Evolutionary conservation across 495 filamentous ascomycete genomes (phyloP).

Genomic region (Lophiotrema nucula): DNA sequence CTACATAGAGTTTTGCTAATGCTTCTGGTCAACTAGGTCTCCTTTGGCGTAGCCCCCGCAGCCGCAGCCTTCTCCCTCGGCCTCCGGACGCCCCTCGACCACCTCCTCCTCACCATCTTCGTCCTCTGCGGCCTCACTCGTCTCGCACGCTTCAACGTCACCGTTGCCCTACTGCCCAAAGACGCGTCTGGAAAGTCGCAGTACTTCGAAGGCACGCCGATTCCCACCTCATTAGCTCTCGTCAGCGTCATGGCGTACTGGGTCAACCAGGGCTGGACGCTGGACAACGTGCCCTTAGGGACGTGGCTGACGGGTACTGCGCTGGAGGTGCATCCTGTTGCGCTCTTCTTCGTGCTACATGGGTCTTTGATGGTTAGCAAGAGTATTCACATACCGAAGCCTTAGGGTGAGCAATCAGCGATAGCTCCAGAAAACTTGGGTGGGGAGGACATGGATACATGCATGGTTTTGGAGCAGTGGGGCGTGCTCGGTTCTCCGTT

Average conservation of each 20-base stretch:
- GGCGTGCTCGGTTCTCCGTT: too few species aligned
- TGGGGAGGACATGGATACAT: too few species aligned
- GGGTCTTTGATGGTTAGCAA: slow-evolving; percentile 94
- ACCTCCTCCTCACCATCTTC: slow-evolving; percentile 81
- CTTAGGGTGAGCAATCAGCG: slow-evolving; percentile 54
- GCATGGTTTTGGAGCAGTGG: too few species aligned
- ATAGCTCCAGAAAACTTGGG: too few species aligned
- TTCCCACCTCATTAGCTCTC: slow-evolving; percentile 81
- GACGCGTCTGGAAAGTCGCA: slow-evolving; percentile 84
- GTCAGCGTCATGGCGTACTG: slow-evolving; percentile 87
- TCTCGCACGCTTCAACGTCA: slow-evolving; percentile 96
- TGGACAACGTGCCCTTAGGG: slow-evolving; percentile 72
- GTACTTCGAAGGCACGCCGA: slow-evolving; percentile 96
- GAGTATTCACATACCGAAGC: slow-evolving; percentile 94
- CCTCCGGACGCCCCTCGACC: slow-evolving; percentile 81
- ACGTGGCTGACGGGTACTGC: slow-evolving; percentile 60
- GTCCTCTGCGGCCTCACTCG: slow-evolving; percentile 93
- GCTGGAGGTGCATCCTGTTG: slow-evolving; percentile 86
- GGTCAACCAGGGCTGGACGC: slow-evolving; percentile 74
- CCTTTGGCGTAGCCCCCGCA: slow-evolving; percentile 91
- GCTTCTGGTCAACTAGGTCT: slow-evolving; percentile 74
- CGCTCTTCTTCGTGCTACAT: slow-evolving; percentile 74
- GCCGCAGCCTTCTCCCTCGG: slow-evolving; percentile 85
- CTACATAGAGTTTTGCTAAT: background rate
- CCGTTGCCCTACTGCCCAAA: slow-evolving; percentile 81